These are phyloP conservation scores for Microdochium bolleyi DNA, from an alignment of 2,329 filamentous ascomycete genomes.

Conservation along the genomic window DNA sequence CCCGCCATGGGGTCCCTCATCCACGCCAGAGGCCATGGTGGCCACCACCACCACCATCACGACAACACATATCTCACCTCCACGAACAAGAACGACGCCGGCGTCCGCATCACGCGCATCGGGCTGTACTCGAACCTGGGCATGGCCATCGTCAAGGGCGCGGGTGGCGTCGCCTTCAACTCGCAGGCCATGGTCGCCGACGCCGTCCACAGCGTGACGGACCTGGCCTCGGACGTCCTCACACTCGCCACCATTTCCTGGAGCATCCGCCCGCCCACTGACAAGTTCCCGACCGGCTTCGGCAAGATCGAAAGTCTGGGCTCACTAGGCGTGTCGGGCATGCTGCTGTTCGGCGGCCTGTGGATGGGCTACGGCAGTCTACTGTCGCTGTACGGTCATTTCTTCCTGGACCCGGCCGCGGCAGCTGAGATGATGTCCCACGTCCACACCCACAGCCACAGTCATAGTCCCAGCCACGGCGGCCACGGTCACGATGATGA, in stretches of 20 bases:
- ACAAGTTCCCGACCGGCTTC: slow-evolving; percentile 82
- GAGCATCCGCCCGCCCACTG: slow-evolving; percentile 78
- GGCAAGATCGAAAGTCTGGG: slow-evolving; percentile 97
- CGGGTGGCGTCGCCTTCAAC: slow-evolving; percentile 90
- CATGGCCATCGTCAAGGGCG: slow-evolving; percentile 90
- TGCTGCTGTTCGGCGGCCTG: slow-evolving; percentile 80
- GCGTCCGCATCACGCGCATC: slow-evolving; percentile 87
- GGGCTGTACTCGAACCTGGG: slow-evolving; percentile 82
- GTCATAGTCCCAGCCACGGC: slow-evolving; percentile 59
- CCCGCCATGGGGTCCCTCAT: slow-evolving; percentile 24
- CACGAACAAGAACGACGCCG: slow-evolving; percentile 80
- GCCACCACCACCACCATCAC: slow-evolving; percentile 70
- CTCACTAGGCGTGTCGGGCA: slow-evolving; percentile 83
- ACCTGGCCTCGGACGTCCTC: slow-evolving; percentile 89
- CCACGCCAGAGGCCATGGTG: slow-evolving; percentile 41
- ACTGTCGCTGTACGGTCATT: slow-evolving; percentile 62
- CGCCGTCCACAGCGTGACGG: slow-evolving; percentile 90
- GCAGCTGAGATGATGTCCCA: slow-evolving; percentile 45
- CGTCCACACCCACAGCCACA: slow-evolving; percentile 51
- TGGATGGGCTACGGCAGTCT: slow-evolving; percentile 83
- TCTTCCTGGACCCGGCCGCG: slow-evolving; percentile 56
- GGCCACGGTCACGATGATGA: slow-evolving; percentile 51
- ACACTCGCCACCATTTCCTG: slow-evolving; percentile 92
- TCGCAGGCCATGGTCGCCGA: slow-evolving; percentile 90
- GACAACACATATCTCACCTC: slow-evolving; percentile 80